A percentile compares a stretch with the other conserved stretches of the same genome.
These are phyloP conservation scores for Sungouiella thailandica DNA, from an alignment of 805 yeast species.

Conservation along the genomic window DNA sequence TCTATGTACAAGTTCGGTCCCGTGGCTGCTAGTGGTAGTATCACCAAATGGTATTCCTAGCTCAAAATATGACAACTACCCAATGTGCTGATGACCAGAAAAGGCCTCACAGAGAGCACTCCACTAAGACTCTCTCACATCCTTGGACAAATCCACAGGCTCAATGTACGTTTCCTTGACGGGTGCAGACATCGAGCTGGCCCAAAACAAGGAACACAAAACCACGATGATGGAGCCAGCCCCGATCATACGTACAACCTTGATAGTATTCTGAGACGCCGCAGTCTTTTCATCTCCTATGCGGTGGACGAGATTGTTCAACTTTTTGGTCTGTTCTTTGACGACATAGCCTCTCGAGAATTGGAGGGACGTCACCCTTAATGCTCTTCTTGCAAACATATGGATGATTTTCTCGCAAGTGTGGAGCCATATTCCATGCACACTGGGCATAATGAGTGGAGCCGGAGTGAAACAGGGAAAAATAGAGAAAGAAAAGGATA, in stretches of 20 bases:
- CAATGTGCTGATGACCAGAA: too few species aligned
- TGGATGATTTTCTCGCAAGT: too few species aligned
- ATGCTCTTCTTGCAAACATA: slow-evolving; percentile 1
- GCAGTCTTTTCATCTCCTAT: slow-evolving; percentile 30
- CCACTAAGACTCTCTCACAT: slow-evolving; percentile 12
- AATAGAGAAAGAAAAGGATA: too few species aligned
- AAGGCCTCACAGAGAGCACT: too few species aligned
- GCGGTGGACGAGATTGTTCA: slow-evolving; percentile 22
- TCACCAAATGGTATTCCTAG: too few species aligned
- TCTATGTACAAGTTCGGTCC: too few species aligned
- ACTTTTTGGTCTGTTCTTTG: slow-evolving; percentile 14
- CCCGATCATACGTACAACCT: slow-evolving; percentile 16
- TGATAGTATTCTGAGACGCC: slow-evolving; percentile 26
- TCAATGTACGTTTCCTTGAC: slow-evolving; percentile 11
- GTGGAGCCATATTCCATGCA: too few species aligned
- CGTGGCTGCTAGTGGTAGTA: too few species aligned
- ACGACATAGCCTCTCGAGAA: slow-evolving; percentile 10
- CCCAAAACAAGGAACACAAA: slow-evolving; percentile 14
- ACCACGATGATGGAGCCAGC: slow-evolving; percentile 15
- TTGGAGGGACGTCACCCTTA: background rate
- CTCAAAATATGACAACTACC: too few species aligned
- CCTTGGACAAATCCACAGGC: slow-evolving; percentile 8
- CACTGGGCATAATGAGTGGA: too few species aligned
- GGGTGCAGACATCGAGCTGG: slow-evolving; percentile 12
- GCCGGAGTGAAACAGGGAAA: too few species aligned